A percentile compares a stretch with the other conserved stretches of the same genome.
These are phyloP conservation scores for Ziziphus jujuba DNA, from an alignment of 306 rosid species.

Conservation along the genomic window DNA sequence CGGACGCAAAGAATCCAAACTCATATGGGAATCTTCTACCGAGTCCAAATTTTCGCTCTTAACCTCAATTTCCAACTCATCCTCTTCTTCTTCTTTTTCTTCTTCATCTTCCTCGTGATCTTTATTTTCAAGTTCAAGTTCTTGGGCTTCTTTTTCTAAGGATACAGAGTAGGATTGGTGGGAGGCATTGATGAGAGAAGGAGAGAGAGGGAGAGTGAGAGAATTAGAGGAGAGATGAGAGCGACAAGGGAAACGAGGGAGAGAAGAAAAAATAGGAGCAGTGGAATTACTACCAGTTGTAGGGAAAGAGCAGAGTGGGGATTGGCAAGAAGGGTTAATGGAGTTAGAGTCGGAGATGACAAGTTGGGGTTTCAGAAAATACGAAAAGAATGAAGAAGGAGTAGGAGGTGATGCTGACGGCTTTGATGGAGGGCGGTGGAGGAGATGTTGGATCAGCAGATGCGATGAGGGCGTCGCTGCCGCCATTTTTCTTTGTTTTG, in stretches of 20 bases:
- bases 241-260: constrained; percentile 8
- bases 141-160: constrained; percentile 7
- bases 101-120: neutral
- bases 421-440: constrained; percentile 38
- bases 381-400: constrained; percentile 28
- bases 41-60: constrained; percentile 28
- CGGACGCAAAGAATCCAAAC: constrained; percentile 34
- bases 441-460: constrained; percentile 38
- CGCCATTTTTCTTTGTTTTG: constrained; percentile 37
- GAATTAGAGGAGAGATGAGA: constrained; percentile 31
- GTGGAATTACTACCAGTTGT: constrained; percentile 12
- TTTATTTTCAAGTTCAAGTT: neutral
- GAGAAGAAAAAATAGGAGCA: constrained; percentile 17
- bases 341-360: constrained; percentile 25
- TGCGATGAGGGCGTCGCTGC: constrained; percentile 31
- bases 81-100: constrained; percentile 5
- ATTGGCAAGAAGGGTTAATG: neutral
- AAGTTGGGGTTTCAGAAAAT: constrained; percentile 41
- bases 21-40: constrained; percentile 25
- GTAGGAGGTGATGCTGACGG: constrained; percentile 28
- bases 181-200: constrained; percentile 10
- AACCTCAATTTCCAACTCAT: constrained; percentile 22
- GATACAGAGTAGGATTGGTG: constrained; percentile 1
- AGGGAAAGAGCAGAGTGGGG: neutral
- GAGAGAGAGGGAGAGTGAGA: constrained; percentile 16